Percentiles rank a stretch among this genome's conserved stretches.
Evolutionary conservation across 257 asterid species (phyloP).

Genomic region (Schizonepeta tenuifolia): DNA sequence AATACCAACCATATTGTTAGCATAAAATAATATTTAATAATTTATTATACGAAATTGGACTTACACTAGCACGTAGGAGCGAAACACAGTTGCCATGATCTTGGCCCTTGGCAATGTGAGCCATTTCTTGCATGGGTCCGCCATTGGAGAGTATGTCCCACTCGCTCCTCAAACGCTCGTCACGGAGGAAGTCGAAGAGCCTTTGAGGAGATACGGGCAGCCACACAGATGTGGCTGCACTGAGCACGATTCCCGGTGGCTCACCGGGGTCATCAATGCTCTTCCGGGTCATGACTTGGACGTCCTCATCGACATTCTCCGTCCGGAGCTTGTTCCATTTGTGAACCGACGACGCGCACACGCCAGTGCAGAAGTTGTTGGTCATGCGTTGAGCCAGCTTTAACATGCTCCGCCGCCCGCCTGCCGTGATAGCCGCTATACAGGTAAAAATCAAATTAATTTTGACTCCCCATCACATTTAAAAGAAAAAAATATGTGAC

Average conservation of each 20-base stretch:
- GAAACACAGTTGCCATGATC: slow-evolving; percentile 91
- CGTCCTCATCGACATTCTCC: slow-evolving; percentile 77
- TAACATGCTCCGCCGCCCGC: slow-evolving; percentile 95
- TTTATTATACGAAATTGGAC: not conserved
- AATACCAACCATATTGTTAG: no score
- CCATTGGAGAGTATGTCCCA: slow-evolving; percentile 97
- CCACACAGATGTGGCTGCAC: slow-evolving; percentile 97
- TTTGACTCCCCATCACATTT: not conserved
- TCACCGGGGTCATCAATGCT: slow-evolving; percentile 91
- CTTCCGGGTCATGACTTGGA: slow-evolving; percentile 87
- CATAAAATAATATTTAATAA: not conserved
- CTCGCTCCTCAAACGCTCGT: slow-evolving; percentile 80
- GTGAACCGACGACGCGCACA: slow-evolving; percentile 86
- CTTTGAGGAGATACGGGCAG: slow-evolving; percentile 77
- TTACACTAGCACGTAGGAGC: slow-evolving; percentile 83
- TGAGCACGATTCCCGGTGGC: slow-evolving; percentile 87
- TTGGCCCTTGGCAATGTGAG: slow-evolving; percentile 89
- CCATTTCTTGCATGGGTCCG: slow-evolving; percentile 98
- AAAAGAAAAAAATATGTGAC: no score
- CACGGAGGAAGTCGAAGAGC: slow-evolving; percentile 85
- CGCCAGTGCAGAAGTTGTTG: slow-evolving; percentile 88
- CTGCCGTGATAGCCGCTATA: slow-evolving; percentile 65
- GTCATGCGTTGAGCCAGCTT: slow-evolving; percentile 97
- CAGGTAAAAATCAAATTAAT: not conserved
- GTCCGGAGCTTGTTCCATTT: slow-evolving; percentile 82